A percentile compares a stretch with the other conserved stretches of the same genome.
Conservation (phyloP, 2,329 filamentous ascomycete species). For the Didymella lethalis region DNA sequence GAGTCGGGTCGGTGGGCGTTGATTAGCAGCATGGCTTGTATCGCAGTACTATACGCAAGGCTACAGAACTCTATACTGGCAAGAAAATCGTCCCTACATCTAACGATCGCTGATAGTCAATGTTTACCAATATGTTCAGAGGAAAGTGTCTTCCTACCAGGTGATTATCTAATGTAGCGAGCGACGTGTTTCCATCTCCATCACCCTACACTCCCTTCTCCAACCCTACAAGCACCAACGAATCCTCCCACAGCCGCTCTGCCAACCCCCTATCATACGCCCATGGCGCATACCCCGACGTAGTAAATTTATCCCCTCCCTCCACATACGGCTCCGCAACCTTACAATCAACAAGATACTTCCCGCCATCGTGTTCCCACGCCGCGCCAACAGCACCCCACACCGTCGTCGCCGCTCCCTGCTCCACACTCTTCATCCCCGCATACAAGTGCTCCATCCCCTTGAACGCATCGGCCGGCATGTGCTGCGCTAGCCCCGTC, state of each 20-base stretch:
- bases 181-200: background rate
- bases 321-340: background rate
- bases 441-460: background rate
- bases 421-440: background rate
- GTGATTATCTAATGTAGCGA: background rate
- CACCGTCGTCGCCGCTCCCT: background rate
- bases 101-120: background rate
- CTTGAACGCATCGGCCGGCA: background rate
- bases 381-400: background rate
- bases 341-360: background rate
- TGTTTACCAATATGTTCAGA: background rate
- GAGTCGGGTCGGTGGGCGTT: background rate
- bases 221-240: background rate
- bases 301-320: background rate
- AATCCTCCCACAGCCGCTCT: background rate
- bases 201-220: background rate
- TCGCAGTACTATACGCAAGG: background rate
- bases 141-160: background rate
- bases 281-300: background rate
- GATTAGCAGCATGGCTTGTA: background rate
- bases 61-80: too few relatives aligned
- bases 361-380: background rate
- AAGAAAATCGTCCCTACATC: too few relatives aligned
- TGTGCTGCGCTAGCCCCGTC: background rate
- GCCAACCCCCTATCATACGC: background rate